Evolutionary conservation across 768 basidiomycete genomes (phyloP).

Genomic region (Lactifluus hygrophoroides): DNA sequence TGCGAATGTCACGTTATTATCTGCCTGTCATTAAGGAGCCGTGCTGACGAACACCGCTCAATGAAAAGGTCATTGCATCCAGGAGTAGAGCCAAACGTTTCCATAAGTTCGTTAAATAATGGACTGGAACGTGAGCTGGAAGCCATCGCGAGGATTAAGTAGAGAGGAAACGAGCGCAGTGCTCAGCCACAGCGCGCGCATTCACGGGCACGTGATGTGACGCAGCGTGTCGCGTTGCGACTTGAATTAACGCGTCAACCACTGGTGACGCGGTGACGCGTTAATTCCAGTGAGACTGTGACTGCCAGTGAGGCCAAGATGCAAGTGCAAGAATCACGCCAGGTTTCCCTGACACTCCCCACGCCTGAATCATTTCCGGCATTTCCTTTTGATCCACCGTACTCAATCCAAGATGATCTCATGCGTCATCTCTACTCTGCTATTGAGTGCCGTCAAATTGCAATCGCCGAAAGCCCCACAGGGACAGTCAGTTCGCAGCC

Average conservation of each 20-base stretch:
- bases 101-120: background rate
- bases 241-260: background rate
- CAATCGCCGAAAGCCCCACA: constrained; percentile 84
- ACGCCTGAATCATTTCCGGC: constrained; percentile 63
- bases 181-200: background rate
- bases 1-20: constrained; percentile 23
- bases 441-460: constrained; percentile 66
- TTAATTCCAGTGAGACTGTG: too few species aligned
- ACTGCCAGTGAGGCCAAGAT: too few species aligned
- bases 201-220: constrained; percentile 9
- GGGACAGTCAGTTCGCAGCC: constrained; percentile 56
- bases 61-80: constrained; percentile 15
- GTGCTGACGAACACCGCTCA: constrained; percentile 8
- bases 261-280: too few species aligned
- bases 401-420: constrained; percentile 74
- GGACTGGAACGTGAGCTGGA: background rate
- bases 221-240: constrained; percentile 6
- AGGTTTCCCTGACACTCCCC: constrained; percentile 32
- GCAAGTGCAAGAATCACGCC: background rate
- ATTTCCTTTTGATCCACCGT: constrained; percentile 81
- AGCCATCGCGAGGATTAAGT: background rate
- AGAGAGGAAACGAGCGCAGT: background rate
- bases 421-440: constrained; percentile 82
- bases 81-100: background rate
- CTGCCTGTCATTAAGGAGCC: background rate